A percentile compares a stretch with the other conserved stretches of the same genome.
Conservation (phyloP, 345 rosid species). For the rapeseed (Brassica napus) region DNA sequence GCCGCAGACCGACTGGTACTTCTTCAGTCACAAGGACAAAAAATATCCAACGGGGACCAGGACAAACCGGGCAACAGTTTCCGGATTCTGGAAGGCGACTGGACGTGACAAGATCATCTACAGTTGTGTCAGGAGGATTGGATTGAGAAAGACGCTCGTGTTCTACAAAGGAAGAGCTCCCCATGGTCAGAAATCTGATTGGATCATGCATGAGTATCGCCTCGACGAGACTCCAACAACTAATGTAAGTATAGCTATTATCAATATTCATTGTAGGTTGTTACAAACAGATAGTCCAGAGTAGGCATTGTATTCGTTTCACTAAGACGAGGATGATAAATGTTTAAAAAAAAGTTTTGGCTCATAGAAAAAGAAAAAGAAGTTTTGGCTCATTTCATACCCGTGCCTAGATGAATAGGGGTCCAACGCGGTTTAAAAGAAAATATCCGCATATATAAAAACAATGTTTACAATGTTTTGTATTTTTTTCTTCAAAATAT, state of each 20-base stretch:
- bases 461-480: neutral
- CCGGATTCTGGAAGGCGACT: constrained; percentile 98
- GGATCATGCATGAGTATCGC: constrained; percentile 99
- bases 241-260: constrained; percentile 45
- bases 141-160: constrained; percentile 88
- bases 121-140: constrained; percentile 68
- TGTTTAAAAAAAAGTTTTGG: neutral
- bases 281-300: neutral
- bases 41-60: constrained; percentile 95
- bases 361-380: neutral
- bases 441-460: too few species aligned
- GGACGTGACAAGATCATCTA: constrained; percentile 94
- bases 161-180: constrained; percentile 97
- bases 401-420: neutral
- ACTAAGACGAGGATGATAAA: constrained; percentile 1
- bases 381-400: neutral
- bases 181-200: constrained; percentile 92
- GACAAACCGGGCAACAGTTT: constrained; percentile 90
- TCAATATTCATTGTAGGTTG: neutral
- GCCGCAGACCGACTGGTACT: constrained; percentile 98
- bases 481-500: neutral
- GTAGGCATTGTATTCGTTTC: neutral
- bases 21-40: constrained; percentile 97
- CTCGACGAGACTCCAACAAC: constrained; percentile 60
- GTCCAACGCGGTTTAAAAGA: neutral